Base-by-base conservation (phyloP, 257 asterid genomes). In the Cruciata laevipes region DNA sequence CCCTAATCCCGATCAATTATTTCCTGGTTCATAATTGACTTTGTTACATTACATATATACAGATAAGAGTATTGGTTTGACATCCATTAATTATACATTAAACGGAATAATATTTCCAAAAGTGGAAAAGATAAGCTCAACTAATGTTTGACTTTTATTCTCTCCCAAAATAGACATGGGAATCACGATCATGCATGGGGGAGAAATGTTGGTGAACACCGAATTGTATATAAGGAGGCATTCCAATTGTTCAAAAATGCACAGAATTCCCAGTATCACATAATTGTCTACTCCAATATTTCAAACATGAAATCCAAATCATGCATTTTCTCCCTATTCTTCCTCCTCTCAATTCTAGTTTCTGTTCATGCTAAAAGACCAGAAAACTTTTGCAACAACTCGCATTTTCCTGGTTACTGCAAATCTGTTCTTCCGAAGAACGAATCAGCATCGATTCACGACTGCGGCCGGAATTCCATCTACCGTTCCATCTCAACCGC, bases 371-470 rank as follows among this genome's bases (percentile, higher is more conserved):
- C 62, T n/a, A 30, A 53, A 7, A 53, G 60, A 47, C 70, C 53
- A 20, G 61, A 61, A 21, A 69, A 72, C 44, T 23, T 84, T 6
- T 89, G 96, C 78, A 69, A 66, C 10, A 71, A 81, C 59, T 86
- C 91, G 7, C 87, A 85, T 1, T 73, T 71, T 65, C 88, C 96
- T 17, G 42, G 81, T 9, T 80, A 49, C 55, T 89, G 97, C 81
- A 66, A 58, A 74, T 57, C 80, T 27, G 37, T 69, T 3, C 77
- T 84, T 21, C 92, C 89, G 0, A 63, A 42, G 47, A 80, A 82
- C 79, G 58, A 81, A 53, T 69, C 87, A 31, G 75, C 87, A 67
- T 81, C 82, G 20, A 71, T 83, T 44, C 81, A 84, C 30, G 85
- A 84, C 20, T 85, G 75, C 78, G 81, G 88, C 60, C 83, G 87